Evolutionary conservation across 2,329 filamentous ascomycete species (phyloP).

Genomic region (Aspergillus flavus): DNA sequence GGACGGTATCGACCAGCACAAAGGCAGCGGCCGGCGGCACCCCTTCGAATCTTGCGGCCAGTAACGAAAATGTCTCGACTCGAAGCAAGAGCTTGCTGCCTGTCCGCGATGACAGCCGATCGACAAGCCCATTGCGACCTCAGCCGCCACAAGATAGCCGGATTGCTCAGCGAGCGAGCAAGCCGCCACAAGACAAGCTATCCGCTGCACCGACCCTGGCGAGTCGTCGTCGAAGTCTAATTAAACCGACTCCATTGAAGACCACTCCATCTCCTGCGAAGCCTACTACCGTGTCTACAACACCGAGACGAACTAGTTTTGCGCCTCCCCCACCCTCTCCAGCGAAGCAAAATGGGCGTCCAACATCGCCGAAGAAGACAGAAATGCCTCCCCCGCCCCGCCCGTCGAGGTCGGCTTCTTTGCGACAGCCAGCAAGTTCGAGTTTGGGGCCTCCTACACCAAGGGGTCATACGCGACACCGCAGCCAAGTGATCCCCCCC

Average conservation of each 20-base stretch:
- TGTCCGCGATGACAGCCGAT: slow-evolving; percentile 22
- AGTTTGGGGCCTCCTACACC: slow-evolving; percentile 19
- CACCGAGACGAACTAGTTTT: slow-evolving; percentile 23
- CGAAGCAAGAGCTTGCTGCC: slow-evolving; percentile 35
- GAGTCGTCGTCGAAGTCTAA: slow-evolving; percentile 33
- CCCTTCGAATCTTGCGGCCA: slow-evolving; percentile 14
- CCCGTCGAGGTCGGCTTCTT: slow-evolving; percentile 38
- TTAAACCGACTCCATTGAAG: slow-evolving; percentile 30
- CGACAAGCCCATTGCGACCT: slow-evolving; percentile 18
- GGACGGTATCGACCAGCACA: slow-evolving; percentile 16
- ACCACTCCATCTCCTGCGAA: slow-evolving; percentile 15
- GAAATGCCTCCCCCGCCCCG: slow-evolving; percentile 39
- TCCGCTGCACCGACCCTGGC: slow-evolving; percentile 10
- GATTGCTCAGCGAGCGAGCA: slow-evolving; percentile 20
- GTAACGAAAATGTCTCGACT: slow-evolving; percentile 22
- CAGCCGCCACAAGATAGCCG: slow-evolving; percentile 23
- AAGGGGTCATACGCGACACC: slow-evolving; percentile 37
- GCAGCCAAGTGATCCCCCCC: slow-evolving; percentile 35
- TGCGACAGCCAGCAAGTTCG: slow-evolving; percentile 36
- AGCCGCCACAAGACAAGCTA: slow-evolving; percentile 14
- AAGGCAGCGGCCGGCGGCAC: slow-evolving; percentile 7
- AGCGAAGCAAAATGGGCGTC: slow-evolving; percentile 17
- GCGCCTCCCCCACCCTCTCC: slow-evolving; percentile 26
- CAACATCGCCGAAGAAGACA: slow-evolving; percentile 32
- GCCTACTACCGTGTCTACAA: slow-evolving; percentile 19